Evolutionary conservation across 345 rosid genomes (phyloP).

Genomic region (Melaleuca quinquenervia): DNA sequence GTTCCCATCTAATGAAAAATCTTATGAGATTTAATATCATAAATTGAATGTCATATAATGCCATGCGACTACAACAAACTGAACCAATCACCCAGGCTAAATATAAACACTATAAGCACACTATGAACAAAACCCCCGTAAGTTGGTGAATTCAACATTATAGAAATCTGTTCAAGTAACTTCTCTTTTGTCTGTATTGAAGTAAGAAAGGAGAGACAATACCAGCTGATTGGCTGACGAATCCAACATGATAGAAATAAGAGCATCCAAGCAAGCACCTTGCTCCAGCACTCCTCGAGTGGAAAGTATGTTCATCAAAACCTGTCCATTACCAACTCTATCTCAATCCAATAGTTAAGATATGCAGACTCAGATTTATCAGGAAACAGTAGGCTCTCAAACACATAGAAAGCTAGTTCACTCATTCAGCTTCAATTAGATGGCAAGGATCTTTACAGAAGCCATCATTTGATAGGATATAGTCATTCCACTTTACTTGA

Average conservation of each 20-base stretch:
- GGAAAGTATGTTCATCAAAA: slow-evolving; percentile 61
- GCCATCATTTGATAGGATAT: background rate
- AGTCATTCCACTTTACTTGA: background rate
- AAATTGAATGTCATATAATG: background rate
- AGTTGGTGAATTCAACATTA: background rate
- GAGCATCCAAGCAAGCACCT: slow-evolving; percentile 92
- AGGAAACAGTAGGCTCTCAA: background rate
- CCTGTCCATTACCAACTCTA: slow-evolving; percentile 8
- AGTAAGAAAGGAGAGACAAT: background rate
- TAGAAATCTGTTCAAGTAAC: background rate
- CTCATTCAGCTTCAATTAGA: background rate
- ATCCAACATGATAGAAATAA: slow-evolving; percentile 74
- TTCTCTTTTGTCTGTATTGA: background rate
- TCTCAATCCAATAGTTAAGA: background rate
- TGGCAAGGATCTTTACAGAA: background rate
- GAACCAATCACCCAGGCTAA: background rate
- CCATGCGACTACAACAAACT: background rate
- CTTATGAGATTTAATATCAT: background rate
- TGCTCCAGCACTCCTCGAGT: slow-evolving; percentile 70
- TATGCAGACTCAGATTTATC: background rate
- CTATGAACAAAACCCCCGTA: background rate
- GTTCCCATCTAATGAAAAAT: background rate
- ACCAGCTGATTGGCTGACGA: slow-evolving; percentile 94
- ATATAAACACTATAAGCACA: background rate
- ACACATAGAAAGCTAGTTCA: background rate